Conservation (phyloP, 208 protist species). For the Leishmania major region DNA sequence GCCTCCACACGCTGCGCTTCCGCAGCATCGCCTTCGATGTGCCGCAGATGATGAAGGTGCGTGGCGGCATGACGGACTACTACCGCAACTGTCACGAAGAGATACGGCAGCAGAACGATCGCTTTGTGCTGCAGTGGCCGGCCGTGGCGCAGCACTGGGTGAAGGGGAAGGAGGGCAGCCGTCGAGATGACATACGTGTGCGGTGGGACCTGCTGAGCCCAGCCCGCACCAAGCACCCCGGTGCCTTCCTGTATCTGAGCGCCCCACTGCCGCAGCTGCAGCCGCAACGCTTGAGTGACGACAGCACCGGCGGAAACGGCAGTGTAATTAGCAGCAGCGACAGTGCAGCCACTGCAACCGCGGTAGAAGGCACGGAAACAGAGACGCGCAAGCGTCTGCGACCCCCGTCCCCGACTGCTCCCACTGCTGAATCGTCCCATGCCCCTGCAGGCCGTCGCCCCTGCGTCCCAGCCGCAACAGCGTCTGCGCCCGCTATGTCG, state of each 20-base stretch:
- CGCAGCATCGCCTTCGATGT: conserved; percentile 82
- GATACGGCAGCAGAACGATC: conserved; percentile 68
- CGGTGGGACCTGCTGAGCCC: conserved; percentile 77
- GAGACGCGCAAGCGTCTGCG: conserved; percentile 15
- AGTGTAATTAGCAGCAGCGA: not conserved
- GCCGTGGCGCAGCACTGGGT: conserved; percentile 72
- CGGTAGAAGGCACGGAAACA: not conserved
- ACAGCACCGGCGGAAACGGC: not conserved
- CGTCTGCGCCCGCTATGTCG: not conserved
- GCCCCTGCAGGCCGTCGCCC: not conserved
- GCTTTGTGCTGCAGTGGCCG: conserved; percentile 74
- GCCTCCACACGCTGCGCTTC: conserved; percentile 79
- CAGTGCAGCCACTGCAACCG: not conserved
- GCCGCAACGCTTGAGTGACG: conserved; percentile 28
- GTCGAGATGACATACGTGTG: conserved; percentile 79
- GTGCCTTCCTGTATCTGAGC: conserved; percentile 55
- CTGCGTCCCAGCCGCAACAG: not conserved
- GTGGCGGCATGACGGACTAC: conserved; percentile 90
- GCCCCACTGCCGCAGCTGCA: conserved; percentile 50
- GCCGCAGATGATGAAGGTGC: conserved; percentile 79
- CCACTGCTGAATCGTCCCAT: not conserved
- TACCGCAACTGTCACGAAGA: conserved; percentile 77
- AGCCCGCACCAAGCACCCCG: conserved; percentile 47
- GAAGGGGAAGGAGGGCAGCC: conserved; percentile 67
- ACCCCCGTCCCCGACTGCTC: conserved; percentile 6